A percentile compares a stretch with the other conserved stretches of the same genome.
Evolutionary conservation across 352 stramenopile genomes (phyloP).

Genomic region (Globisporangium alternatum): DNA sequence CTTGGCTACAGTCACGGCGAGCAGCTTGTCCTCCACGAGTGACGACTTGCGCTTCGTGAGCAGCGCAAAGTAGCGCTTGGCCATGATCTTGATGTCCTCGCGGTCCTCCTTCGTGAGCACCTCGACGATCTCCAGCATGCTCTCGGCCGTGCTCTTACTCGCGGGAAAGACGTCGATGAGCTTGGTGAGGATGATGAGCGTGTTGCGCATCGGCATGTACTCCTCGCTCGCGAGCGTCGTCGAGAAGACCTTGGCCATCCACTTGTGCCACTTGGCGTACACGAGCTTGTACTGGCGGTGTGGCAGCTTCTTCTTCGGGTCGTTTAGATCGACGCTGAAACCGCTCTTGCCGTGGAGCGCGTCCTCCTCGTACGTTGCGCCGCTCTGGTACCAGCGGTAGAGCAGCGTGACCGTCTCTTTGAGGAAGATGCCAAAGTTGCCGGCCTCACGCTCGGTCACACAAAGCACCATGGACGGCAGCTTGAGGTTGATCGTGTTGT

Average conservation of each 20-base stretch:
- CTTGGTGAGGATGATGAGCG: slow-evolving; percentile 86
- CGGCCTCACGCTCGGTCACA: slow-evolving; percentile 79
- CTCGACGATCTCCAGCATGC: slow-evolving; percentile 65
- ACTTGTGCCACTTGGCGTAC: slow-evolving; percentile 75
- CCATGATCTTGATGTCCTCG: slow-evolving; percentile 90
- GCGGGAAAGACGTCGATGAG: slow-evolving; percentile 83
- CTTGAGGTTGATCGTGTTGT: slow-evolving; percentile 75
- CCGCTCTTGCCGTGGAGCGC: slow-evolving; percentile 67
- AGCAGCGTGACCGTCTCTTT: slow-evolving; percentile 73
- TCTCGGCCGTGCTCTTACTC: slow-evolving; percentile 50
- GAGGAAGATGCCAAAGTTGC: slow-evolving; percentile 86
- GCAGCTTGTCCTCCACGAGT: slow-evolving; percentile 60
- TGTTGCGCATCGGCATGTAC: slow-evolving; percentile 87
- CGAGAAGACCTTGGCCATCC: slow-evolving; percentile 61
- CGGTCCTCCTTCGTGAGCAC: slow-evolving; percentile 73
- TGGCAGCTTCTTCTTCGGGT: slow-evolving; percentile 51
- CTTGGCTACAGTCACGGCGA: slow-evolving; percentile 25
- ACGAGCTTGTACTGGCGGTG: slow-evolving; percentile 76
- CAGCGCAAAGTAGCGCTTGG: slow-evolving; percentile 80
- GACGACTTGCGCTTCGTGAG: slow-evolving; percentile 73
- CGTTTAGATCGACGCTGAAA: slow-evolving; percentile 68
- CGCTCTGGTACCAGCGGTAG: slow-evolving; percentile 78
- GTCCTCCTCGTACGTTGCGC: slow-evolving; percentile 75
- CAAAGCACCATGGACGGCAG: slow-evolving; percentile 77
- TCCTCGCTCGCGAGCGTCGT: slow-evolving; percentile 58